phyloP scores from a whole-genome alignment of 352 stramenopile species.

The Globisporangium spiculum region DNA sequence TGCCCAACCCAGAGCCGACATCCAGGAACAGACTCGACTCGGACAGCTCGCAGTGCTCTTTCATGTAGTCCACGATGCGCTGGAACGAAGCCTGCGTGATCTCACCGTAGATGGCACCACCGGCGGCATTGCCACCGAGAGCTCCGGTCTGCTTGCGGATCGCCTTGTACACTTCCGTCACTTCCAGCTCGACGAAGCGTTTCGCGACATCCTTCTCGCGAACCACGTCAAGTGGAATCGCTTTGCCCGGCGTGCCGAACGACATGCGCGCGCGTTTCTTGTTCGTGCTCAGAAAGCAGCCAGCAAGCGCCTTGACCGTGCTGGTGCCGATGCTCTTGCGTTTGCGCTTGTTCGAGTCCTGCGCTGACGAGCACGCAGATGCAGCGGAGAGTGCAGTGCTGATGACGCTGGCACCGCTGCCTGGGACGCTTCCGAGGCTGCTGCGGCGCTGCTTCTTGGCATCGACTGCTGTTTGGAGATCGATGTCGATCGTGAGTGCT shows the following conservation, averaged over 20 bases:
- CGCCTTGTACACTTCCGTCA: conserved; percentile 89
- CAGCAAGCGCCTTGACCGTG: conserved; percentile 24
- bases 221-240: conserved; percentile 49
- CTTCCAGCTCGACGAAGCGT: conserved; percentile 77
- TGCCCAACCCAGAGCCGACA: conserved; percentile 95
- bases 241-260: conserved; percentile 71
- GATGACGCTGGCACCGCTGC: conserved; percentile 3
- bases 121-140: conserved; percentile 93
- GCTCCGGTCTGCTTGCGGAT: conserved; percentile 93
- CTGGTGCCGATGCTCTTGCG: conserved; percentile 43
- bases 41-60: conserved; percentile 90
- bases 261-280: conserved; percentile 67
- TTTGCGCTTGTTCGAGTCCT: conserved; percentile 39
- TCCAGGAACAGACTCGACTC: conserved; percentile 93
- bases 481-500: conserved; percentile 5
- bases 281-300: conserved; percentile 19
- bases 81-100: conserved; percentile 97
- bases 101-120: conserved; percentile 98
- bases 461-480: conserved; percentile 18
- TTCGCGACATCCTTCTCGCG: conserved; percentile 68
- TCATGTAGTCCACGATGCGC: conserved; percentile 94
- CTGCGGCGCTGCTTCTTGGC: conserved; percentile 19
- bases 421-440: conserved; percentile 4
- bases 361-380: not conserved
- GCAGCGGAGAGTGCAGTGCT: not conserved